Evolutionary conservation across 768 basidiomycete genomes (phyloP).

Genomic region (Panus rudis): DNA sequence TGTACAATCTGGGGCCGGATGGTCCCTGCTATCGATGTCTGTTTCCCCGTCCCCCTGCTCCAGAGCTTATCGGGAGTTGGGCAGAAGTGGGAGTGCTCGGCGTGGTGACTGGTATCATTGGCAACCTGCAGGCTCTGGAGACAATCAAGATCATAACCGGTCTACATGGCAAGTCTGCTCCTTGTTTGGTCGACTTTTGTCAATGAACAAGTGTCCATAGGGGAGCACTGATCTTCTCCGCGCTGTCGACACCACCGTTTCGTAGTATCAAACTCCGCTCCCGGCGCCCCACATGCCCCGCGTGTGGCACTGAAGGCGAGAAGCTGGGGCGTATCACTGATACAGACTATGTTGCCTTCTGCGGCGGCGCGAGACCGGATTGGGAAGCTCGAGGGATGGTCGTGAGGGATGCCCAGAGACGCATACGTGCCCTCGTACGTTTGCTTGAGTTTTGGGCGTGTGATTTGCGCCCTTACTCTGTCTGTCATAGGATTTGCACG

Average conservation of each 20-base stretch:
- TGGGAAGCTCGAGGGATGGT: constrained; percentile 52
- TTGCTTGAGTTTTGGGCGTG: constrained; percentile 8
- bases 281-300: constrained; percentile 62
- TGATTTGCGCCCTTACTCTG: constrained; percentile 31
- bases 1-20: constrained; percentile 59
- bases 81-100: constrained; percentile 88
- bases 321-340: constrained; percentile 40
- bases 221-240: constrained; percentile 71
- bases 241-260: constrained; percentile 64
- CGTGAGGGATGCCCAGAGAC: constrained; percentile 11
- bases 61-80: constrained; percentile 63
- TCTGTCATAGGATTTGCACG: constrained; percentile 40
- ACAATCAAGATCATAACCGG: constrained; percentile 74
- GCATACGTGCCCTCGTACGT: constrained; percentile 28
- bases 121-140: constrained; percentile 84
- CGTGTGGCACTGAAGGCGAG: constrained; percentile 57
- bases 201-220: not conserved
- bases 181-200: no score
- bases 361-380: constrained; percentile 65
- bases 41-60: constrained; percentile 74
- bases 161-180: constrained; percentile 43
- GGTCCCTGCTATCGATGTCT: constrained; percentile 94
- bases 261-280: constrained; percentile 76
- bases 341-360: constrained; percentile 81
- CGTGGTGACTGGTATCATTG: constrained; percentile 83